phyloP scores from a whole-genome alignment of 768 basidiomycete species.

The Phlebiopsis flavidoalba region DNA sequence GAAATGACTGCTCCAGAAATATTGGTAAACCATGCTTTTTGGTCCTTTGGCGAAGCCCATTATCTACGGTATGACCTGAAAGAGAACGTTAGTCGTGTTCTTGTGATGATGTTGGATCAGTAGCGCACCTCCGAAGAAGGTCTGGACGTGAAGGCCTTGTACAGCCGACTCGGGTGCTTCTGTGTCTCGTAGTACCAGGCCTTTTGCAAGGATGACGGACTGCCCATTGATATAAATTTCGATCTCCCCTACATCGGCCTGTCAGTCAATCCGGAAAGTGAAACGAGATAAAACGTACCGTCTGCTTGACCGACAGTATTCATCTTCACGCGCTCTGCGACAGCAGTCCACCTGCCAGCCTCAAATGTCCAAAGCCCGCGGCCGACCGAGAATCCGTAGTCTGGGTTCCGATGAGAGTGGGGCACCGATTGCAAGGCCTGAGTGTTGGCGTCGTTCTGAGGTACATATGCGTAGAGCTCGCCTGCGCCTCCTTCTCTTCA shows the following conservation, averaged over 20 bases:
- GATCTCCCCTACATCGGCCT: slow-evolving; percentile 45
- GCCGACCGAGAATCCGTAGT: slow-evolving; percentile 65
- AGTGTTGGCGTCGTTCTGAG: slow-evolving; percentile 42
- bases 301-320: slow-evolving; percentile 57
- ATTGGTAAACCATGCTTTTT: slow-evolving; percentile 56
- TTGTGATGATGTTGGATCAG: neutral
- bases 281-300: slow-evolving; percentile 31
- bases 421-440: slow-evolving; percentile 41
- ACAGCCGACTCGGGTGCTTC: slow-evolving; percentile 37
- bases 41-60: slow-evolving; percentile 60
- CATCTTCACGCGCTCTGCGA: slow-evolving; percentile 65
- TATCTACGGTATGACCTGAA: slow-evolving; percentile 43
- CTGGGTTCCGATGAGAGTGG: slow-evolving; percentile 41
- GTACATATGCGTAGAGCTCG: slow-evolving; percentile 70
- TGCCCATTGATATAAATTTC: slow-evolving; percentile 60
- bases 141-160: slow-evolving; percentile 70
- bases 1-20: slow-evolving; percentile 39
- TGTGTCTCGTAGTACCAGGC: slow-evolving; percentile 40
- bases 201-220: slow-evolving; percentile 45
- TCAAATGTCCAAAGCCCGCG: slow-evolving; percentile 56
- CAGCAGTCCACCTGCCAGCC: slow-evolving; percentile 49
- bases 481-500: slow-evolving; percentile 46
- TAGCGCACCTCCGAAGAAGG: slow-evolving; percentile 68
- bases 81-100: neutral
- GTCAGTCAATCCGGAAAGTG: neutral